Evolutionary conservation across 148 eudicot genomes (phyloP), one percentile per base, ranked within the genome.

Genomic region (Gaultheria prostrata): DNA sequence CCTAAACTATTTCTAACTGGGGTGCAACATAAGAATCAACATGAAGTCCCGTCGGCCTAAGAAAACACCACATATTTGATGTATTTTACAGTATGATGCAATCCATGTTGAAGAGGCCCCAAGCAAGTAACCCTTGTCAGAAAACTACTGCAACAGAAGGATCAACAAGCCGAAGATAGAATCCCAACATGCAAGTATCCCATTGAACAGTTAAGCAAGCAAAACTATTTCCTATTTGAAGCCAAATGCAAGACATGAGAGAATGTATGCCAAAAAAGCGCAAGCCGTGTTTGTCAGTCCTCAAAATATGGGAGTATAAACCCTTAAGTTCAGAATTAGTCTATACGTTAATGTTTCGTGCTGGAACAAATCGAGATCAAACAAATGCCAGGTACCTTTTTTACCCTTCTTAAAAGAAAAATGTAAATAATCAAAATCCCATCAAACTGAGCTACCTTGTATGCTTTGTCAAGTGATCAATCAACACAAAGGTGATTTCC

Each of bases 371-470:
- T 57, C 1, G 3, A 83, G 76, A 83, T 12, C 76, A 32, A 50
- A n/a, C 39, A 43, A 30, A 83, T 51, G 61, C 54, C 54, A 78
- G 74, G 69, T 77, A 17, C n/a, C n/a, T 12, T 26, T 9, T 77
- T 35, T 56, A 0, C 13, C 71, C 32, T 63, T 26, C 32, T 26
- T 30, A 9, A 26, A 12, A 12, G 26, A n/a, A 78, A 49, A 83
- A 12, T 43, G 24, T 39, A 79, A 35, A 81, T 26, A 76, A 53
- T 76, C 57, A 76, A 45, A 82, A 33, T 50, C 78, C 79, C 63
- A 85, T 46, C 17, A 43, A 86, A 79, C 39, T 59, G 35, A 86
- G 79, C 54, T 71, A 78, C 39, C n/a, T 48, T 46, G 39, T 13
- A 15, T 12, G n/a, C 32, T 63, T 45, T 26, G 12, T 13, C 9